Conservation (phyloP, 139 green algal species). For the Chlorokybus atmophyticus region DNA sequence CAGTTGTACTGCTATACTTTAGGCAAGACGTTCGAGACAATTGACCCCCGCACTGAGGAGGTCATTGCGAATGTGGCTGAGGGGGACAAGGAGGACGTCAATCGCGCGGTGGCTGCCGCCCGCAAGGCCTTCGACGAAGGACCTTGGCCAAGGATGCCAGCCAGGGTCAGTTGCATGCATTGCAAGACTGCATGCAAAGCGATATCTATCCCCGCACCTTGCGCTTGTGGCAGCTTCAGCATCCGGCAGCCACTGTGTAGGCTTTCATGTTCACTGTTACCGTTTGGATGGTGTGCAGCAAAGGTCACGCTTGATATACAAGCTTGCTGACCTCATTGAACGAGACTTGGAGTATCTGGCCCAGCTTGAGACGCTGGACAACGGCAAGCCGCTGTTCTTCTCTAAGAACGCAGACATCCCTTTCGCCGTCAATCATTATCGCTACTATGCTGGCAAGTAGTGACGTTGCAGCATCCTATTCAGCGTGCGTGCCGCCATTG, state of each 20-base stretch:
- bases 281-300: not conserved
- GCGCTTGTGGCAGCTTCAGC: no score
- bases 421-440: not conserved
- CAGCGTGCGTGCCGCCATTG: no score
- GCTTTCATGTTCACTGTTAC: no score
- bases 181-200: no score
- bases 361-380: slow-evolving; percentile 5
- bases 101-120: slow-evolving; percentile 44
- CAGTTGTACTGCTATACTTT: not conserved
- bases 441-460: not conserved
- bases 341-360: not conserved
- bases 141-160: not conserved
- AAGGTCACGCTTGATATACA: not conserved
- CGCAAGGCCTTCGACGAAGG: slow-evolving; percentile 38
- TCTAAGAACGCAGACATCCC: not conserved
- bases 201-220: no score
- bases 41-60: slow-evolving; percentile 50
- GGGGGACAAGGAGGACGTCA: slow-evolving; percentile 44
- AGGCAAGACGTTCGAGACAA: slow-evolving; percentile 1
- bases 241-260: no score
- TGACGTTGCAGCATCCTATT: no score
- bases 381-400: slow-evolving; percentile 7
- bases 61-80: slow-evolving; percentile 41
- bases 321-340: slow-evolving; percentile 3
- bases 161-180: no score